Conservation (phyloP, 257 asterid species). For the Leonotis leonurus region DNA sequence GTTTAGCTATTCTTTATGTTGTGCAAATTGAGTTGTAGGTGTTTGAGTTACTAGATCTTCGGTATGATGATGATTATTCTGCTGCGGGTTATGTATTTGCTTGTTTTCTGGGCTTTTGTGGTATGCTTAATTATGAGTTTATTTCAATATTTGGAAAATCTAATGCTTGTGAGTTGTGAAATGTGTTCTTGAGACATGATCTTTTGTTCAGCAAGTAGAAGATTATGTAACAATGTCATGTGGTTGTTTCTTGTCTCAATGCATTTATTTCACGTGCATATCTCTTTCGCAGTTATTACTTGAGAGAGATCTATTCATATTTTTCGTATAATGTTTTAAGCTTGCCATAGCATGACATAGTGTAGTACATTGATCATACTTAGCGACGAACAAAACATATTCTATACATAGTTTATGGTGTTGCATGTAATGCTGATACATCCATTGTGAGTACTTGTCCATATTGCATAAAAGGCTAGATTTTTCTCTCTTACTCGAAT, state of each 20-base stretch:
- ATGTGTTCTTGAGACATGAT: not conserved
- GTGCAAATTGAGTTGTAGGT: conserved; percentile 7
- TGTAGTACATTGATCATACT: not conserved
- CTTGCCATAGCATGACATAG: no score
- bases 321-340: no score
- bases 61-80: not conserved
- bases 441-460: not conserved
- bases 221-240: no score
- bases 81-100: not conserved
- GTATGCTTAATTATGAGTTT: not conserved
- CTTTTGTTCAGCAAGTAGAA: not conserved
- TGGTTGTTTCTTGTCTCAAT: no score
- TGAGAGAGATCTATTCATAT: not conserved
- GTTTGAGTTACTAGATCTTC: not conserved
- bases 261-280: not conserved
- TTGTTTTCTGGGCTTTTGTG: not conserved
- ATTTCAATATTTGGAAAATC: not conserved
- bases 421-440: not conserved
- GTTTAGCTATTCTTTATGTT: conserved; percentile 14
- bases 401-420: not conserved
- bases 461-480: not conserved
- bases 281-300: not conserved
- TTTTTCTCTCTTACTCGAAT: not conserved
- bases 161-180: not conserved
- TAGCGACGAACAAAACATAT: not conserved